Conservation (phyloP, 2,329 filamentous ascomycete species). For the Fusarium sp. region DNA sequence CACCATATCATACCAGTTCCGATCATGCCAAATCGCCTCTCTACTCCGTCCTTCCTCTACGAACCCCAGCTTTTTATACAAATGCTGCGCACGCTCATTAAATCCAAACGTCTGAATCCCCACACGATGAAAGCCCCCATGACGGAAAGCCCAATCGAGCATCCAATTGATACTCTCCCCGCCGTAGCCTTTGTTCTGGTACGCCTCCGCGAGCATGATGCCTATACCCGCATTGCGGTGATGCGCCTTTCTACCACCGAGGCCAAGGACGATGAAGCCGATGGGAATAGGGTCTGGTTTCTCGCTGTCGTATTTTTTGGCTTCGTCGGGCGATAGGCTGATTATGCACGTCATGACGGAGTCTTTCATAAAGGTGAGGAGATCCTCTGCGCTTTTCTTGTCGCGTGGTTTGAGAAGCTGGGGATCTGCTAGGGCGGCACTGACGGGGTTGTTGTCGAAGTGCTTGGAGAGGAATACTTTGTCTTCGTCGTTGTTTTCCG, state of each 20-base stretch:
- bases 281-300: conserved; percentile 5
- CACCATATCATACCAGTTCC: conserved; percentile 56
- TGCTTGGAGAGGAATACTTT: conserved; percentile 23
- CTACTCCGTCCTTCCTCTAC: conserved; percentile 58
- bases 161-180: conserved; percentile 62
- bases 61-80: conserved; percentile 63
- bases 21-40: conserved; percentile 59
- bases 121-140: conserved; percentile 61
- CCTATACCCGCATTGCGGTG: conserved; percentile 48
- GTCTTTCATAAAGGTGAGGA: conserved; percentile 9
- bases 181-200: conserved; percentile 60
- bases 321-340: conserved; percentile 4
- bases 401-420: conserved; percentile 7
- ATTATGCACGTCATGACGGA: conserved; percentile 11
- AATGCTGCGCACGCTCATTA: conserved; percentile 57
- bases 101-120: conserved; percentile 57
- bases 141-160: conserved; percentile 61
- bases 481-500: conserved; percentile 29
- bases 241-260: conserved; percentile 4
- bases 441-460: conserved; percentile 25
- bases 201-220: conserved; percentile 52
- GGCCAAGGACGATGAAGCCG: conserved; percentile 23
- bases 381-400: neutral
- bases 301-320: neutral
- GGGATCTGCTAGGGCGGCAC: conserved; percentile 12